These are phyloP conservation scores for Fusarium sulawesiense DNA, from an alignment of 2,329 filamentous ascomycete genomes.

Conservation along the genomic window DNA sequence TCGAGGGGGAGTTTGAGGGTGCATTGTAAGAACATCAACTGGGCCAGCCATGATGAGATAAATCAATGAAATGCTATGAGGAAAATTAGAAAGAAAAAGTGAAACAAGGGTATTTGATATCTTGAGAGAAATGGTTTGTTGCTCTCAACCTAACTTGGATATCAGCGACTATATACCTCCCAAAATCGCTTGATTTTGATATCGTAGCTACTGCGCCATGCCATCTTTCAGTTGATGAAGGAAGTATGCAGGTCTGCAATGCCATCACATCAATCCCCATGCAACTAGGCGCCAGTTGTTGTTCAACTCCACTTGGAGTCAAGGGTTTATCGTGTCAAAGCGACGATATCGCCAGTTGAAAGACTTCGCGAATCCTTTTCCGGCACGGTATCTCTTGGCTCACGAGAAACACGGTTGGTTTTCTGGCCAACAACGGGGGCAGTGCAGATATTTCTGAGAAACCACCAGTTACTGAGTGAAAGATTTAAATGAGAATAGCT, in stretches of 20 bases:
- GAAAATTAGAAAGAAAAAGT: neutral
- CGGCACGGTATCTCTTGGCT: neutral
- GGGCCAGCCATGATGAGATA: conserved; percentile 30
- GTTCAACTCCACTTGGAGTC: neutral
- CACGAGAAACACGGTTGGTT: neutral
- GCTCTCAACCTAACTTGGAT: neutral
- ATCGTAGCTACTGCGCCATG: neutral
- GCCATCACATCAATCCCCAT: neutral
- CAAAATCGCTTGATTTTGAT: fast-evolving
- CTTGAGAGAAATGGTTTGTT: neutral
- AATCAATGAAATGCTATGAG: neutral
- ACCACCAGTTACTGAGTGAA: neutral
- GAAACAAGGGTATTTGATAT: neutral
- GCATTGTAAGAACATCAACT: conserved; percentile 11
- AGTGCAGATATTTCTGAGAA: neutral
- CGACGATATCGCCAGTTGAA: neutral
- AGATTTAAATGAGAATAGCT: conserved; percentile 7
- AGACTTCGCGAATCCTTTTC: neutral
- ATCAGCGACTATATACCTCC: conserved; percentile 4
- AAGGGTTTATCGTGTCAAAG: neutral
- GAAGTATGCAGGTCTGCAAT: neutral
- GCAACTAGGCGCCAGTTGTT: conserved; percentile 28
- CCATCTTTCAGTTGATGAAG: neutral
- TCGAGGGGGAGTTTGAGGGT: conserved; percentile 13
- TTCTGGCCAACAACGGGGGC: neutral